Percentiles rank a stretch among this genome's conserved stretches.
These are phyloP conservation scores for Chrysoporthe austroafricana DNA, from an alignment of 2,329 filamentous ascomycete species.

Conservation along the genomic window DNA sequence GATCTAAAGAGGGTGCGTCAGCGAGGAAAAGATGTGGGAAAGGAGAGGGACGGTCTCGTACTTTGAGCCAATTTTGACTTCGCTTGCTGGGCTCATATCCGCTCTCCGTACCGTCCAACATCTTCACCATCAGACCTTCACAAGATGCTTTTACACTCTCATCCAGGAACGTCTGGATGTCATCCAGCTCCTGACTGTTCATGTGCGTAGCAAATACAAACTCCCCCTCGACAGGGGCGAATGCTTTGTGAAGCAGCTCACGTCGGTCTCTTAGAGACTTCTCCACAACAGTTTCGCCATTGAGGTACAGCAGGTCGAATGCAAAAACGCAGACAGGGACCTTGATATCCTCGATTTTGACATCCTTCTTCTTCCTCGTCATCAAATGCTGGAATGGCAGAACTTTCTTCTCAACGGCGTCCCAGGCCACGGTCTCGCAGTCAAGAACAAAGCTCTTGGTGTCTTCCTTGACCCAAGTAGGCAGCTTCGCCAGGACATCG, in stretches of 20 bases:
- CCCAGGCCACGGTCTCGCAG: conserved; percentile 97
- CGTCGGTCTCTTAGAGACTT: conserved; percentile 85
- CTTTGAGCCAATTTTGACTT: conserved; percentile 97
- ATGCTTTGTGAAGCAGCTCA: conserved; percentile 72
- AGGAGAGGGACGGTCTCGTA: conserved; percentile 41
- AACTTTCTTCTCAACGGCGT: conserved; percentile 92
- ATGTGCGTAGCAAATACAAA: conserved; percentile 88
- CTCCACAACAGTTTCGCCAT: conserved; percentile 87
- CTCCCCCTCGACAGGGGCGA: conserved; percentile 81
- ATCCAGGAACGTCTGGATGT: conserved; percentile 90
- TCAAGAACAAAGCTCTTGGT: conserved; percentile 98
- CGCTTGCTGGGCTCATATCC: conserved; percentile 96
- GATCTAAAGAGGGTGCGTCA: conserved; percentile 57
- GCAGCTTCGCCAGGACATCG: conserved; percentile 86
- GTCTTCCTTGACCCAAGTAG: conserved; percentile 85
- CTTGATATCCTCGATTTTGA: conserved; percentile 92
- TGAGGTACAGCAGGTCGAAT: conserved; percentile 91
- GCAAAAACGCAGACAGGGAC: conserved; percentile 97
- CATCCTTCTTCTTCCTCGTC: conserved; percentile 97
- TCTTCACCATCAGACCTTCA: conserved; percentile 99
- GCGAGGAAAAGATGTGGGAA: not conserved
- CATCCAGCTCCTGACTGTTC: conserved; percentile 86
- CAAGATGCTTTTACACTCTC: conserved; percentile 95
- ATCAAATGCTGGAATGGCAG: conserved; percentile 97
- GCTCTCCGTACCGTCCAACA: conserved; percentile 91